These are phyloP conservation scores for Mucor piriformis DNA, from an alignment of 371 early-diverging fungal species.

Conservation along the genomic window DNA sequence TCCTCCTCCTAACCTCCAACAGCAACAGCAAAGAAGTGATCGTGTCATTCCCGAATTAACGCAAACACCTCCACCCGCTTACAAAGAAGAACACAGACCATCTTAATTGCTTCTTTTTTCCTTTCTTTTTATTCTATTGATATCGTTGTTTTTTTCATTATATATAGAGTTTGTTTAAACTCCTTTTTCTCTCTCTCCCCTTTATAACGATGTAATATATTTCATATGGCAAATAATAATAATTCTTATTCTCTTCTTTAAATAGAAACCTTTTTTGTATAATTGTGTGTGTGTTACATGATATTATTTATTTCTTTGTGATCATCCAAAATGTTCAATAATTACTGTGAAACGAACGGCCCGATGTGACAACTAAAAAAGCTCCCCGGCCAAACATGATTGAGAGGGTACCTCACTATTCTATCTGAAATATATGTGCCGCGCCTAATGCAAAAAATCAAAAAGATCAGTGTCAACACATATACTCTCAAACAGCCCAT, in stretches of 20 bases:
- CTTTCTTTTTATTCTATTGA: background rate
- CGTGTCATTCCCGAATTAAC: slow-evolving; percentile 17
- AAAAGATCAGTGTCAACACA: background rate
- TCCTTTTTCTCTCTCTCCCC: background rate
- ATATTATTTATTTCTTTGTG: slow-evolving; percentile 2
- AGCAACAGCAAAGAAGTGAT: slow-evolving; percentile 4
- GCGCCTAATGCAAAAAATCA: background rate
- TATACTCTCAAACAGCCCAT: background rate
- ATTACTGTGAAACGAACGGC: slow-evolving; percentile 10
- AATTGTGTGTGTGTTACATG: background rate
- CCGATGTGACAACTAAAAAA: slow-evolving; percentile 4
- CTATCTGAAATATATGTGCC: background rate
- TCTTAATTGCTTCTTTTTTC: background rate
- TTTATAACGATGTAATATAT: slow-evolving; percentile 8
- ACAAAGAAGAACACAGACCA: slow-evolving; percentile 15
- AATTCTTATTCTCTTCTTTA: background rate
- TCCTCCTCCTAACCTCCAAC: background rate
- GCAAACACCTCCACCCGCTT: slow-evolving; percentile 20
- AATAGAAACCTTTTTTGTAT: background rate
- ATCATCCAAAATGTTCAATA: slow-evolving; percentile 2
- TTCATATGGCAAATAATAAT: background rate
- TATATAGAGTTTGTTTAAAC: background rate
- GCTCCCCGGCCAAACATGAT: slow-evolving; percentile 1
- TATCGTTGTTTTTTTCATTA: background rate
- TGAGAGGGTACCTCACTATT: background rate